Base-by-base conservation (phyloP, 192 early-diverging fungal genomes). In the Coemansia sp. region DNA sequence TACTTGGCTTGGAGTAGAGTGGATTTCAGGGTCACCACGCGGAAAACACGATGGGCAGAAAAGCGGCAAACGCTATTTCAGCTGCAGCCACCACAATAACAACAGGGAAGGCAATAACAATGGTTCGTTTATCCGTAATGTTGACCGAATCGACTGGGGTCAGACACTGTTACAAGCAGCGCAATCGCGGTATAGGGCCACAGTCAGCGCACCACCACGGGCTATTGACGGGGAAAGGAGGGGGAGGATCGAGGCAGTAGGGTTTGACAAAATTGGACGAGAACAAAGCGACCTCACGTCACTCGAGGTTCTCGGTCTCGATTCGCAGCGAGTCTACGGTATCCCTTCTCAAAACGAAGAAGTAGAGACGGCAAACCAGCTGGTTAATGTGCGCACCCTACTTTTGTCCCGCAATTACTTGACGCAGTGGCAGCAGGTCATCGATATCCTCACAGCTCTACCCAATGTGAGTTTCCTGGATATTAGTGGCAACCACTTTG, bases 1-100 rank as follows among this genome's bases (percentile, higher is more conserved):
- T 6, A n/a, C 12, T 9, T 86, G 85, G 85, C 68, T 77, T 0
- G 85, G 85, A 6, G 65, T 86, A 15, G 82, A 86, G 57, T 86
- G 85, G 85, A 58, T 2, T 35, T 35, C 60, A 2, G 39, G 38
- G 27, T 19, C 68, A 1, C 25, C 25, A 7, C 68, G 78, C 0
- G 85, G 85, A 46, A 86, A 84, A 37, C 85, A 86, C 68, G 24
- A 62, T 47, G 85, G 84, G 1, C 62, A 54, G 12, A 62, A 75
- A 32, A 25, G 60, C 47, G 59, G 68, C 20, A 42, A 51, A 6
- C 64, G 54, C 10, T 85, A 85, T 46, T 85, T 85, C 49, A 7
- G 12, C 1, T 76, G 74, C 64, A 8, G 3, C 10, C n/a, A n/a
- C n/a, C n/a, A n/a, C n/a, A n/a, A n/a, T n/a, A n/a, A n/a, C n/a